Conservation (phyloP, 2,329 filamentous ascomycete species). For the Ceratocystiopsis sp. region DNA sequence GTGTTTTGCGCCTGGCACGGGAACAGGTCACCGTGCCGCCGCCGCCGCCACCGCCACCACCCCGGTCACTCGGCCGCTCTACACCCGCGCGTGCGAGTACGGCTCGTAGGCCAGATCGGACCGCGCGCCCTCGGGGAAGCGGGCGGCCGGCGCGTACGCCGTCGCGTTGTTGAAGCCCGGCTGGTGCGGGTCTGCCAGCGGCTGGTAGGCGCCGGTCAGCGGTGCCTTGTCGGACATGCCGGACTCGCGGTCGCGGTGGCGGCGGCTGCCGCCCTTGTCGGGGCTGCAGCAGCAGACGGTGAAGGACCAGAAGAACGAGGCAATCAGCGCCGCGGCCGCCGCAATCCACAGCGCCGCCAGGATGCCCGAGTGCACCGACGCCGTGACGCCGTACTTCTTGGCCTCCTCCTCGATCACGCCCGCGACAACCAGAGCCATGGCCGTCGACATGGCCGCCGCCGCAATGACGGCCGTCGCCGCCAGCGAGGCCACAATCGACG, state of each 20-base stretch:
- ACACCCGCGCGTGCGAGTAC: constrained; percentile 37
- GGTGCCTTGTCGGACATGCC: constrained; percentile 29
- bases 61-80: too few relatives aligned
- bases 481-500: constrained; percentile 57
- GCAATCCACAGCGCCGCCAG: constrained; percentile 64
- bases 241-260: constrained; percentile 9
- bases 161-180: constrained; percentile 20
- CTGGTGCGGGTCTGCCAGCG: constrained; percentile 23
- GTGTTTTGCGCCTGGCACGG: too few relatives aligned
- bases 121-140: constrained; percentile 24
- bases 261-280: constrained; percentile 27
- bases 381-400: constrained; percentile 53
- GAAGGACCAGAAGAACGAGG: constrained; percentile 79
- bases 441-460: constrained; percentile 57
- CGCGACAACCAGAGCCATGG: constrained; percentile 52
- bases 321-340: constrained; percentile 56
- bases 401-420: constrained; percentile 50
- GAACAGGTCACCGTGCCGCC: too few relatives aligned
- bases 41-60: too few relatives aligned
- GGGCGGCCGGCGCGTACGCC: constrained; percentile 16
- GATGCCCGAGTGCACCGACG: constrained; percentile 49
- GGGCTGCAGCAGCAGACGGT: constrained; percentile 77
- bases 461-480: constrained; percentile 37
- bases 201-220: constrained; percentile 25
- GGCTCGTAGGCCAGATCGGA: constrained; percentile 46